phyloP scores from a whole-genome alignment of 768 basidiomycete species.

The Hericium coralloides region DNA sequence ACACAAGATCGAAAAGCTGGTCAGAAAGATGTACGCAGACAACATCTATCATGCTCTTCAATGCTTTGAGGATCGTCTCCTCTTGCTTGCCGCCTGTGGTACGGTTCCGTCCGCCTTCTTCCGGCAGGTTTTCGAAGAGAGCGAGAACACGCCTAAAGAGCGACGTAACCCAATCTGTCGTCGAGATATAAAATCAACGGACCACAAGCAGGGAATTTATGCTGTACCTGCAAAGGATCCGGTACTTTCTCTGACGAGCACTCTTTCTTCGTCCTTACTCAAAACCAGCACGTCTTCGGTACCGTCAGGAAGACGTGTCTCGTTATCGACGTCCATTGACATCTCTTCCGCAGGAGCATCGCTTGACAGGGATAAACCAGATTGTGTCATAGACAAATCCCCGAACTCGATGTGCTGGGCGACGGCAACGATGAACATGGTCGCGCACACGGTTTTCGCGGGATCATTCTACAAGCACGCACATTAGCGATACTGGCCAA shows the following conservation, averaged over 20 bases:
- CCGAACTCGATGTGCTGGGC: constrained; percentile 74
- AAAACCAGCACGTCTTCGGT: constrained; percentile 36
- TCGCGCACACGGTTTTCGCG: constrained; percentile 68
- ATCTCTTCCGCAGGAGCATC: constrained; percentile 45
- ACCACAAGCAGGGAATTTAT: too few relatives aligned
- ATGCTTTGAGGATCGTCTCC: constrained; percentile 66
- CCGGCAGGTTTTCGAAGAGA: constrained; percentile 87
- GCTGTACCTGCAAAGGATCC: constrained; percentile 63
- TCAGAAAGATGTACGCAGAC: constrained; percentile 77
- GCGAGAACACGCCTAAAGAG: constrained; percentile 72
- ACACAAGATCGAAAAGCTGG: constrained; percentile 71
- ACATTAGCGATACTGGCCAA: not conserved
- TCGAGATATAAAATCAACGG: not conserved
- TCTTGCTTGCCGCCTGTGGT: constrained; percentile 81
- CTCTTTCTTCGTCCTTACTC: constrained; percentile 58
- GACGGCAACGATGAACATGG: constrained; percentile 66
- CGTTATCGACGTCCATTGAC: constrained; percentile 40
- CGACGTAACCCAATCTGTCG: constrained; percentile 68
- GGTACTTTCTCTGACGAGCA: constrained; percentile 69
- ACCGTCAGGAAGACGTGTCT: constrained; percentile 43
- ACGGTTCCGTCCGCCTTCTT: constrained; percentile 85
- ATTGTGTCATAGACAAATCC: constrained; percentile 57
- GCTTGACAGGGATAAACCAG: constrained; percentile 44
- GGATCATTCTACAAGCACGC: constrained; percentile 56
- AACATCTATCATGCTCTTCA: constrained; percentile 74